Conservation (phyloP, 2,329 filamentous ascomycete species). For the Alternaria angustiovoidea region DNA sequence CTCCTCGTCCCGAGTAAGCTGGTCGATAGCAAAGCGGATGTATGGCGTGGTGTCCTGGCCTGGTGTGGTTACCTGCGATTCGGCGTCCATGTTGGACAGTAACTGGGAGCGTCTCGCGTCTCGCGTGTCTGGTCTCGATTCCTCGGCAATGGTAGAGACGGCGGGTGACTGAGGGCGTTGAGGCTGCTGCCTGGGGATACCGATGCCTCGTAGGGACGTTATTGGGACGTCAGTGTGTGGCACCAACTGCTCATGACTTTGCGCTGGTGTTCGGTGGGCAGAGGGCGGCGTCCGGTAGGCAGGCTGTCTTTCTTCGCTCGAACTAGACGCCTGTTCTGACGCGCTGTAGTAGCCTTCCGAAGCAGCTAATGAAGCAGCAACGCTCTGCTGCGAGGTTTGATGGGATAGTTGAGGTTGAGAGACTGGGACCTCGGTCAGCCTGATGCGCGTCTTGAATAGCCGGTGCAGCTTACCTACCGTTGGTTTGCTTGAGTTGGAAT, state of each 20-base stretch:
- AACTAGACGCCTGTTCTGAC: slow-evolving; percentile 51
- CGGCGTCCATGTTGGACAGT: slow-evolving; percentile 40
- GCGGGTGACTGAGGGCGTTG: slow-evolving; percentile 33
- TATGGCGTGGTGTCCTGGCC: slow-evolving; percentile 86
- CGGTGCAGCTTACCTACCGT: slow-evolving; percentile 46
- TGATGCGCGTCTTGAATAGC: slow-evolving; percentile 7
- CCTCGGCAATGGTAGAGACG: slow-evolving; percentile 46
- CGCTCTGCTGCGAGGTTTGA: slow-evolving; percentile 55
- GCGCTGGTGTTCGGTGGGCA: slow-evolving; percentile 42
- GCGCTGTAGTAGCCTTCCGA: slow-evolving; percentile 62
- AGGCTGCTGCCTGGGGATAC: slow-evolving; percentile 42
- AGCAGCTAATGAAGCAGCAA: slow-evolving; percentile 58
- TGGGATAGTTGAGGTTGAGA: slow-evolving; percentile 52
- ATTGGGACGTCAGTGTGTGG: slow-evolving; percentile 35
- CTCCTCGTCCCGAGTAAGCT: slow-evolving; percentile 78
- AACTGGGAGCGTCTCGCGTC: slow-evolving; percentile 32
- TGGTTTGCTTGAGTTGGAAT: slow-evolving; percentile 53
- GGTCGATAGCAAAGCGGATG: slow-evolving; percentile 88
- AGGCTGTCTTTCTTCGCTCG: slow-evolving; percentile 43
- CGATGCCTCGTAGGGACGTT: slow-evolving; percentile 45
- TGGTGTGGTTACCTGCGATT: slow-evolving; percentile 59
- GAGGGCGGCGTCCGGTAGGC: slow-evolving; percentile 48
- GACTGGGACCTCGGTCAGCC: slow-evolving; percentile 41
- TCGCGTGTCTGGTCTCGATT: slow-evolving; percentile 37
- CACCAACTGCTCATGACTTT: slow-evolving; percentile 50